Evolutionary conservation across 1,284 basidiomycete species (phyloP).

Genomic region (Waitea zeae): DNA sequence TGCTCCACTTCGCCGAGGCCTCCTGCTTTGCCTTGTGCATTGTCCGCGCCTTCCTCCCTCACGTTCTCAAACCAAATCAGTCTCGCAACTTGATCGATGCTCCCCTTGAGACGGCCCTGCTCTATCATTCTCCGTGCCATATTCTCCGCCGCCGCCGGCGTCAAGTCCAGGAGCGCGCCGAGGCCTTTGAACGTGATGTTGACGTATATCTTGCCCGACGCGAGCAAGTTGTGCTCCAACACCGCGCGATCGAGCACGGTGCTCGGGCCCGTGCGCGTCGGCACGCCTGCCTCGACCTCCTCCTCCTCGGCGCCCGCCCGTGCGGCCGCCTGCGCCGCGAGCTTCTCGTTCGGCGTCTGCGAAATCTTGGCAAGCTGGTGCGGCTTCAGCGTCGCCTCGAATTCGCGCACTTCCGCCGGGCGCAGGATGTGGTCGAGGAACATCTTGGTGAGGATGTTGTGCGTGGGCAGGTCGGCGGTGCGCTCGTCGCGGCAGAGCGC

Average conservation of each 20-base stretch:
- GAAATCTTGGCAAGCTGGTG: conserved; percentile 90
- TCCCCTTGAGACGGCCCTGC: conserved; percentile 79
- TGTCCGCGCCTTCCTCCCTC: conserved; percentile 69
- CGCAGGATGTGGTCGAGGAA: conserved; percentile 94
- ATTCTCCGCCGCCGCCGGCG: conserved; percentile 78
- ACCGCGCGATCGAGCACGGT: conserved; percentile 96
- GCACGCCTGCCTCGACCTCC: conserved; percentile 32
- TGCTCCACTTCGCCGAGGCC: conserved; percentile 77
- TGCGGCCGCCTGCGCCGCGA: conserved; percentile 44
- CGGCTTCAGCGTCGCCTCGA: conserved; percentile 73
- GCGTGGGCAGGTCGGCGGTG: conserved; percentile 59
- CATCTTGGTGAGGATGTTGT: conserved; percentile 91
- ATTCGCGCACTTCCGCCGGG: conserved; percentile 74
- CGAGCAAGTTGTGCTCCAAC: conserved; percentile 95
- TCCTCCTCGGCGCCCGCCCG: conserved; percentile 26
- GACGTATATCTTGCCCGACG: conserved; percentile 88
- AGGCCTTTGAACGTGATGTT: conserved; percentile 87
- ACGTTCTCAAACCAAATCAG: conserved; percentile 82
- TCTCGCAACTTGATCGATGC: conserved; percentile 87
- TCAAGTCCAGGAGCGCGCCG: conserved; percentile 71
- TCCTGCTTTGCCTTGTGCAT: conserved; percentile 83
- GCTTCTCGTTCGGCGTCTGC: conserved; percentile 59
- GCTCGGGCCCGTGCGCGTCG: conserved; percentile 71
- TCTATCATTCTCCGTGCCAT: conserved; percentile 96
- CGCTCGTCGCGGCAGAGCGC: conserved; percentile 91